Base-by-base conservation (phyloP, 164 flowering plant genomes). In the Vitis amurensis region DNA sequence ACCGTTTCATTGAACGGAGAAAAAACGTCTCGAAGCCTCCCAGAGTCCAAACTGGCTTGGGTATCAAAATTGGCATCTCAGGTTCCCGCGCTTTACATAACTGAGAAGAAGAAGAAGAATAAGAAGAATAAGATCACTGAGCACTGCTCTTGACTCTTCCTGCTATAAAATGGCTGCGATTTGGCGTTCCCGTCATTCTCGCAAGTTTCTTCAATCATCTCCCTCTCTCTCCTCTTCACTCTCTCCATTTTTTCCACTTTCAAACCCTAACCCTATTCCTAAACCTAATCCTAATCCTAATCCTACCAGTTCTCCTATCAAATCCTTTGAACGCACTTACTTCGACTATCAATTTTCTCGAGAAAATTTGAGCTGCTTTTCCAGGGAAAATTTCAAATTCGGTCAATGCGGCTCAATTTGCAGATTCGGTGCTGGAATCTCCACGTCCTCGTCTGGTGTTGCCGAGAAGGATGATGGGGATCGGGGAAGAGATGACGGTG, bases 141-240 rank as follows among this genome's bases (percentile, higher is more conserved):
- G 44, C 44, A 37, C 44, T 37, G 44, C 44, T 3, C 44, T 2
- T 37, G 44, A 37, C 44, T 37, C 44, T 37, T 37, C 44, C 44
- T 37, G 7, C 44, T 37, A 37, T 23, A 61, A 27, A 67, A 82
- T 83, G 90, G 78, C 86, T 48, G 74, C 66, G 9, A 52, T 70
- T 49, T 61, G 50, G 65, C 63, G 82, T 17, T 78, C 74, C 69
- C 83, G 76, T 14, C 48, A 79, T 64, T 79, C 79, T 55, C 82
- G 80, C 27, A 78, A 76, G 71, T 57, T 67, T n/a, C 74, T 58
- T 0, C 64, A 67, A 12, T 59, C 68, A 16, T 57, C 73, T 8
- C 31, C 74, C 61, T 58, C 75, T 9, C 59, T 55, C 9, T 30
- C 66, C 61, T 50, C 62, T 72, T 61, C 68, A n/a, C 44, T 70